Conservation (phyloP, 2,329 filamentous ascomycete species). For the Rutstroemia sp. region DNA sequence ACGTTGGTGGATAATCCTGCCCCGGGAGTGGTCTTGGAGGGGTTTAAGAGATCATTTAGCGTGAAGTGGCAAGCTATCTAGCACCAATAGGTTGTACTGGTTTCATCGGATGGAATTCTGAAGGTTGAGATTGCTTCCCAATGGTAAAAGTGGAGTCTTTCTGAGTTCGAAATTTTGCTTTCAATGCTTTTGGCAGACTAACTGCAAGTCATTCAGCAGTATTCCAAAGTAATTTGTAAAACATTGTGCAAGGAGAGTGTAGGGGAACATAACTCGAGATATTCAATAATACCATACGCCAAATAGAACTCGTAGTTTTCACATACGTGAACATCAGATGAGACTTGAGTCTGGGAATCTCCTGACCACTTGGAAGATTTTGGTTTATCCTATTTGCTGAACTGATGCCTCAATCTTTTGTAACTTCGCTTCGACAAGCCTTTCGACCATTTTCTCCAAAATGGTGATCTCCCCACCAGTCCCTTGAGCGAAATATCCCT, state of each 20-base stretch:
- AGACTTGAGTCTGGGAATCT: no score
- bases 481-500: slow-evolving; percentile 63
- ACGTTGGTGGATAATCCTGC: background rate
- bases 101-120: background rate
- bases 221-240: no score
- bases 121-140: background rate
- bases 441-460: slow-evolving; percentile 65
- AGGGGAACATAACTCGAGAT: no score
- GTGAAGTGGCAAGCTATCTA: background rate
- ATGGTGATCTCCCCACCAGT: slow-evolving; percentile 47
- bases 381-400: no score
- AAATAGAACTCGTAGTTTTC: no score
- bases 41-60: background rate
- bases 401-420: background rate
- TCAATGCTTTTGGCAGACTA: no score
- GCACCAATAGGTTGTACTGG: background rate
- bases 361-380: no score
- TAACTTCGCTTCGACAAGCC: slow-evolving; percentile 66
- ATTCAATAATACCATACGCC: no score
- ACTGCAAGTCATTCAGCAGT: no score
- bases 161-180: no score
- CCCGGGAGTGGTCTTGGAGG: background rate
- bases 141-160: background rate
- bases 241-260: no score
- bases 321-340: no score